Conservation (phyloP, 164 flowering plant species). For the Berberis vulgaris region DNA sequence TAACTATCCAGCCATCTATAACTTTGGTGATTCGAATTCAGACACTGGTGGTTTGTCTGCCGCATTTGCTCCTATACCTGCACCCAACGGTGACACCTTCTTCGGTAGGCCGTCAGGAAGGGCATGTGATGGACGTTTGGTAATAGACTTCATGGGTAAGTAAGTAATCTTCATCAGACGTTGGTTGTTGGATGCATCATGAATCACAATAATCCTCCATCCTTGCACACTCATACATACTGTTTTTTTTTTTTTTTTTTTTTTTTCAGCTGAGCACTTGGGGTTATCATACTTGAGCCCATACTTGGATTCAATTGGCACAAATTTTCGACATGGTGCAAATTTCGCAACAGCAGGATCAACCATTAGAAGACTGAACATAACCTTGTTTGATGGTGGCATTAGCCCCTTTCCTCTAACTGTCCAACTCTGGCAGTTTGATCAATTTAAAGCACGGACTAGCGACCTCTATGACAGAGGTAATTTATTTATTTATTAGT, state of each 20-base stretch:
- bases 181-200: background rate
- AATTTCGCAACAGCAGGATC: slow-evolving; percentile 57
- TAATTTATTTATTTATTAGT: slow-evolving; percentile 1
- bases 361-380: slow-evolving; percentile 30
- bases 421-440: slow-evolving; percentile 35
- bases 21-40: slow-evolving; percentile 59
- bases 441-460: slow-evolving; percentile 34
- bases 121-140: slow-evolving; percentile 51
- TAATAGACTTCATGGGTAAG: slow-evolving; percentile 64
- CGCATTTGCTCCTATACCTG: slow-evolving; percentile 20
- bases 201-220: too few relatives aligned
- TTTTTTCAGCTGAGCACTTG: slow-evolving; percentile 34
- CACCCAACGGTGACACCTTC: slow-evolving; percentile 40
- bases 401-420: slow-evolving; percentile 37
- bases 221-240: too few relatives aligned
- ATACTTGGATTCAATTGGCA: slow-evolving; percentile 37
- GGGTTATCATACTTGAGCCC: slow-evolving; percentile 37
- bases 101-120: slow-evolving; percentile 47
- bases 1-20: slow-evolving; percentile 38
- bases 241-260: background rate
- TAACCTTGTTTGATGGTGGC: slow-evolving; percentile 25
- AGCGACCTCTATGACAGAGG: slow-evolving; percentile 28
- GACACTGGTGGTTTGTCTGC: slow-evolving; percentile 65
- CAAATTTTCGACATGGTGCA: slow-evolving; percentile 37
- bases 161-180: slow-evolving; percentile 8